Evolutionary conservation across 2,329 filamentous ascomycete species (phyloP), one percentile per base, ranked within the genome.

Genomic region (Trichoderma sp.): DNA sequence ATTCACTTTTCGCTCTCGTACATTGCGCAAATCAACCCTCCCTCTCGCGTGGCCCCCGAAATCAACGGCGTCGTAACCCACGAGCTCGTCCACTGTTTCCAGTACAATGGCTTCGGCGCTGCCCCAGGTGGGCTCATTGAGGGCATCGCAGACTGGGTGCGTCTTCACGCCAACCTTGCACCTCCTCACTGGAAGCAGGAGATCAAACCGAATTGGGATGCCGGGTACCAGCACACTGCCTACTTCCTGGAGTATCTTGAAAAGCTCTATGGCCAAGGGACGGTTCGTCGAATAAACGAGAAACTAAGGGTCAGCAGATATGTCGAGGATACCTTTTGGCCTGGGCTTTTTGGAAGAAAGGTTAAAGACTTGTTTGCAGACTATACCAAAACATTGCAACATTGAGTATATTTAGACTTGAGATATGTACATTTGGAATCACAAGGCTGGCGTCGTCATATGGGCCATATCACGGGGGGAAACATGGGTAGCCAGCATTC

Each of bases 11-110:
- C 90, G 17, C 88, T 95, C 1, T 83, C 86, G 61, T 97, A 98
- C 83, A 90, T 97, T 75, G 77, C 83, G 57, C 76, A 78, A 59
- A 84, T 89, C 74, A 76, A 85, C 0, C 63, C 80, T 0, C 32
- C 11, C 0, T 75, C 81, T 12, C 85, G 86, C 63, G 81, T 82
- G 13, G 74, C 79, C 28, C 77, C 86, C 50, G 94, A 98, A 82
- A 89, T 98, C 72, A 83, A 88, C 20, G 96, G 96, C 53, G 94
- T 98, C 0, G 81, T 98, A 23, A 92, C 92, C 1, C 95, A 98
- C 79, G 95, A 98, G 82, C 91, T 98, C 73, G 95, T 98, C 15
- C 96, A 98, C 83, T 98, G 94, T 82, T 97, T 92, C 82, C 95
- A 98, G 81, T 92, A 93, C 81, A 91, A 93, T 76, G 92, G 86